Base-by-base conservation (phyloP, 2,329 filamentous ascomycete species). In the Spiromastix sp. region DNA sequence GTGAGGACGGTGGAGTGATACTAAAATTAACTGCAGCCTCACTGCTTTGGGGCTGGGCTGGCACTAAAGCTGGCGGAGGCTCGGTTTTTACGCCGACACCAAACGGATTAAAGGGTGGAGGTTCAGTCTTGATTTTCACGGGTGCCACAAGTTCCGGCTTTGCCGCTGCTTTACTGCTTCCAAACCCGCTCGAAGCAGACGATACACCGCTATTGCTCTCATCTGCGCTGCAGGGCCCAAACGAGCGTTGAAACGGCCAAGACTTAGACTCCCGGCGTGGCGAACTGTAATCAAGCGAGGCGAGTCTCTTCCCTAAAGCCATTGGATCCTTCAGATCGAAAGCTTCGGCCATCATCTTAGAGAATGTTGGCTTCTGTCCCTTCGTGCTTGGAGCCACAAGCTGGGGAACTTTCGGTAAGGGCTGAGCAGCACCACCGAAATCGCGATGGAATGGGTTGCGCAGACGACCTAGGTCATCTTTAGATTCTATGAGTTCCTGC, bases 281-380 rank as follows among this genome's bases (percentile, higher is more conserved):
- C n/a, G n/a, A n/a, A n/a, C n/a, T n/a, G n/a, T n/a, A n/a, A n/a
- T n/a, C n/a, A 19, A 22, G 10, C 6, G 28, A 9, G 22, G 32
- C 34, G 20, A 41, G 13, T 27, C 13, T 43, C 18, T 30, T 38
- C 15, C 41, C 38, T 16, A 41, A 15, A 6, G 8, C 26, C 18
- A 36, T 10, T 8, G 41, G 41, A 4, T 36, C 34, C 16, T 33
- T 32, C n/a, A 38, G 13, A 17, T 42, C 36, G 22, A 37, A 43
- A 3, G 34, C 36, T 5, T 34, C 39, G 30, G 36, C 41, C 34
- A 42, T 38, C 17, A 42, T 41, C 34, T 44, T 39, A 6, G 37
- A 29, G 24, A 44, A 42, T 2, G 36, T 21, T n/a, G n/a, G n/a
- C n/a, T n/a, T n/a, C n/a, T 20, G 20, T 30, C 41, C 40, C 16